Base-by-base conservation (phyloP, 139 green algal species). In the Eudorina sp. region DNA sequence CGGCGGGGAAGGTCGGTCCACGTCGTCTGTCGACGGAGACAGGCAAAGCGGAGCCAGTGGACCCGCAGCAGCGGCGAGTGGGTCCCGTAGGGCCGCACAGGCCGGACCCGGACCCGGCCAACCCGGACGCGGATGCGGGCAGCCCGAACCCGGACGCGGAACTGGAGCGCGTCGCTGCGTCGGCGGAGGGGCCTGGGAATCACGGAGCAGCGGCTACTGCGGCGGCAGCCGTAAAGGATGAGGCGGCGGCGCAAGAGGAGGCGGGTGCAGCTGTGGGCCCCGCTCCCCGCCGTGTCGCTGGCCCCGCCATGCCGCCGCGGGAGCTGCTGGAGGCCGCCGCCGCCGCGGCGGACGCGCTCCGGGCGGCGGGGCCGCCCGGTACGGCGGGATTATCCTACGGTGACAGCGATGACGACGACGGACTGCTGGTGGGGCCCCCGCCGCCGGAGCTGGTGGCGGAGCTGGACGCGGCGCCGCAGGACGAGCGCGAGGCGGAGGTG, bases 371-470 rank as follows among this genome's bases (percentile, higher is more conserved):
- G n/a, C 55, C 55, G 0, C 40, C 55, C 29, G 38, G 23, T 2
- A 34, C 38, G 46, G n/a, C 7, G 11, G n/a, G n/a, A 6, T 45
- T 41, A n/a, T 73, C n/a, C 3, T 36, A 36, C 8, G 92, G 83
- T 25, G 92, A 89, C n/a, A 91, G 86, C 18, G 91, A 86, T 19
- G 88, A 86, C 9, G 91, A 82, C 43, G 87, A 83, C 38, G 81
- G 84, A 16, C 48, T 90, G 9, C 14, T 97, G 77, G 90, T 97
- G 29, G 96, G 95, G 5, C 95, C 95, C 1, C 82, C 91, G 40
- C 95, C 96, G 9, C 95, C 94, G 66, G 96, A 97, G n/a, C 53
- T 96, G 60, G 58, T 91, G 6, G 89, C 92, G 43, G 95, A 96
- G 88, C 72, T 90, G 43, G 94, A 95, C 25, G 86, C 88, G 40